Evolutionary conservation across 306 rosid species (phyloP).

Genomic region (Dryas drummondii): DNA sequence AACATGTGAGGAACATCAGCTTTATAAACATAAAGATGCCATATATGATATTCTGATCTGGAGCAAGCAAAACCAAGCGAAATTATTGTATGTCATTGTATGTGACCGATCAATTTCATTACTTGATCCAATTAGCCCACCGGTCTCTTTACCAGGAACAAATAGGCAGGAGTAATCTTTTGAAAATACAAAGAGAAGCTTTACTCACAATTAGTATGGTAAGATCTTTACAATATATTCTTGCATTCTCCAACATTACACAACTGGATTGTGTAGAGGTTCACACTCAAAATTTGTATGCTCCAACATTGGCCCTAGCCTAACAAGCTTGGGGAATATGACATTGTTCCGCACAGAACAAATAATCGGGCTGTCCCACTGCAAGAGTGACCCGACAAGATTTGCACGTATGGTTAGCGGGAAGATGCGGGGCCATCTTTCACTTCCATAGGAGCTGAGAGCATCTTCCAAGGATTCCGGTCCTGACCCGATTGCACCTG

Average conservation of each 20-base stretch:
- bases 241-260: background rate
- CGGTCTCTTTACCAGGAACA: too few relatives aligned
- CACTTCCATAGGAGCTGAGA: slow-evolving; percentile 56
- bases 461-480: slow-evolving; percentile 52
- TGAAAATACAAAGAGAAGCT: too few relatives aligned
- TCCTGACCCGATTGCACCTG: slow-evolving; percentile 50
- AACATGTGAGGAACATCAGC: too few relatives aligned
- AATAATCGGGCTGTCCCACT: slow-evolving; percentile 71
- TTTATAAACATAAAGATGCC: too few relatives aligned
- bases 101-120: too few relatives aligned
- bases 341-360: slow-evolving; percentile 70
- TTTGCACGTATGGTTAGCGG: slow-evolving; percentile 76
- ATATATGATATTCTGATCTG: too few relatives aligned
- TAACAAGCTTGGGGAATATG: slow-evolving; percentile 68
- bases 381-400: slow-evolving; percentile 67
- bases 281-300: slow-evolving; percentile 72
- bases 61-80: too few relatives aligned
- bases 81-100: too few relatives aligned
- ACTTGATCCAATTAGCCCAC: too few relatives aligned
- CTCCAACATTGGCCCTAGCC: slow-evolving; percentile 68
- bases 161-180: too few relatives aligned
- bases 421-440: slow-evolving; percentile 76
- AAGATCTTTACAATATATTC: background rate
- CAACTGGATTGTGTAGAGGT: slow-evolving; percentile 27
- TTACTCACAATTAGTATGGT: background rate